Evolutionary conservation across 176 grass and related monocot genomes (phyloP), one percentile per base, ranked within the genome.

Genomic region (Saccharum officinarum): DNA sequence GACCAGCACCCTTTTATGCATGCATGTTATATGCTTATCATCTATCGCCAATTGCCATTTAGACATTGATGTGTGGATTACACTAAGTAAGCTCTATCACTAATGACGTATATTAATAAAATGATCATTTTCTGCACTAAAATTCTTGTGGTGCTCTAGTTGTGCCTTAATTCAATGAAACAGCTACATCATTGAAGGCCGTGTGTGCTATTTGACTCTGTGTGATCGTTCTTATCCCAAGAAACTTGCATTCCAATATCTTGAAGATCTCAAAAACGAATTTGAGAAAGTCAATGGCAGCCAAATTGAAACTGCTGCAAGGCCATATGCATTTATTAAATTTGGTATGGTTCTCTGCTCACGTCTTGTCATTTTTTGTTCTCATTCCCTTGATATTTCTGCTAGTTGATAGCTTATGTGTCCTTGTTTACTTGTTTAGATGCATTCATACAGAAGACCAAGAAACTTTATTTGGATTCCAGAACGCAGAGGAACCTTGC

Each of bases 301-400:
- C 68, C 95, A 98, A 84, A 95, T 95, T 67, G 95, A 98, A 90
- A 98, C 92, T 68, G 95, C 91, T 57, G 92, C 92, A 73, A 95
- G 92, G 80, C 92, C 95, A 69, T 98, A 98, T 88, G 95, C 92
- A 77, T 98, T 95, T 86, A 98, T 95, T 69, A 98, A 98, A 78
- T 98, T 98, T 69, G 92, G 95, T 95, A 97, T 62, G 49, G 37
- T 77, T 89, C 28, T 66, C 15, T 60, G 28, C 80, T 71, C 46
- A 37, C 84, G 54, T 25, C 14, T 11, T 83, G 34, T 68, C 38
- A 69, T 77, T 64, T 80, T 60, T 20, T 84, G 81, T 83, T 37
- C 11, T 38, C 61, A 62, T 23, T 77, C 39, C 50, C 39, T 76
- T 82, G 39, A 46, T 73, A 9, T 59, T 37, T 76, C 85, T 83